Conservation (phyloP, 2,329 filamentous ascomycete genomes). For the Trichoderma breve region DNA sequence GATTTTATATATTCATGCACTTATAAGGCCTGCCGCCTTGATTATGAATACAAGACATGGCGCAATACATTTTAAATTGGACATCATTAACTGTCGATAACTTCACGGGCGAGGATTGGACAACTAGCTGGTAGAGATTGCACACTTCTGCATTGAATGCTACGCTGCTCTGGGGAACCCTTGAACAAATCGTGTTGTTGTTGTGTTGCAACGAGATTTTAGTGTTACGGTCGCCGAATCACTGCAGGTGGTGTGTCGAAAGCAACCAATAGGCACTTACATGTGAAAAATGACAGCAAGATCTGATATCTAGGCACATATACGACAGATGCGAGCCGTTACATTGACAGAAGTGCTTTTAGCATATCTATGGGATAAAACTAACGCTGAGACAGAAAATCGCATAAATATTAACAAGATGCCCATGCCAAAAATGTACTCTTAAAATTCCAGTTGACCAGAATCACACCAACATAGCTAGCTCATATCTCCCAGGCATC, state of each 20-base stretch:
- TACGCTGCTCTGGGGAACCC: background rate
- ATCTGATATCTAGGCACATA: background rate
- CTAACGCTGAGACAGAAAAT: background rate
- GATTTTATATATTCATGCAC: background rate
- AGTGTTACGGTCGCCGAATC: background rate
- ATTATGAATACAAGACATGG: background rate
- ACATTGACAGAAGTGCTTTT: background rate
- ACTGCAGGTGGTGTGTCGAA: background rate
- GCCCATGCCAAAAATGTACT: background rate
- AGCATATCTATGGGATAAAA: background rate
- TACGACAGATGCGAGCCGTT: background rate
- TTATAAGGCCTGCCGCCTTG: background rate
- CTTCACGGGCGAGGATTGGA: background rate
- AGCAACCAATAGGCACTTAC: background rate
- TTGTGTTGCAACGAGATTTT: background rate
- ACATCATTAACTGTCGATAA: background rate
- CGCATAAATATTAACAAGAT: background rate
- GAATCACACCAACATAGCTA: background rate
- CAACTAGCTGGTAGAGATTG: background rate
- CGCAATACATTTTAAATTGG: background rate
- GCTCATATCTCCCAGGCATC: background rate
- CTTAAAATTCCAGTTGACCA: background rate
- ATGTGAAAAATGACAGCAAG: background rate
- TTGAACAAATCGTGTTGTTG: background rate
- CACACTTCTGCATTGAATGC: background rate